Base-by-base conservation (phyloP, 305 asterid genomes). In the Fraxinus floribunda region DNA sequence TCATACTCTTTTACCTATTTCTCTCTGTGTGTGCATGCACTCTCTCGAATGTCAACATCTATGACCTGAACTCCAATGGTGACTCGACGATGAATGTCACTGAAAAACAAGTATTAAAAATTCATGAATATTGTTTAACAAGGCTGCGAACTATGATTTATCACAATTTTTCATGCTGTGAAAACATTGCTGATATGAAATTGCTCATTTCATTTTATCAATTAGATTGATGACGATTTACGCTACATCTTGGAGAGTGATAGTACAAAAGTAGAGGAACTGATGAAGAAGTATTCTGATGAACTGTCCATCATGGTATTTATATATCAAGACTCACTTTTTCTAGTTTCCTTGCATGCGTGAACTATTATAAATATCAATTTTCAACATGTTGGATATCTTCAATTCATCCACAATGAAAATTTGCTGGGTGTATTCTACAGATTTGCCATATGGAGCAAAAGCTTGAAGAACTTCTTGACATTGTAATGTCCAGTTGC, bases 391-490 rank as follows among this genome's bases (percentile, higher is more conserved):
- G 20, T 76, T 75, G 41, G 78, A 81, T 52, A 77, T 72, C 38
- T 68, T 32, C 75, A 68, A 68, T 4, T 29, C 34, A 52, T 60
- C 22, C 36, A 34, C 70, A 32, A 32, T 35, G 78, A 55, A 81
- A 41, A 29, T 4, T 0, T 68, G 38, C 18, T 29, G 74, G 38
- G 74, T 75, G 46, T 66, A 4, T 72, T 86, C 76, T 79, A 76
- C 91, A 95, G 98, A 88, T 95, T 80, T 60, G 78, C 75, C 87
- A 89, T 90, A 95, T 95, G 97, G 97, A 93, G 89, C 87, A 83
- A 88, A 91, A 88, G 80, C 92, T 95, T 73, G 97, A 95, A 83
- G 94, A 88, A 79, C 87, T 92, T 83, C 88, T 95, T 70, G 86
- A 91, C 85, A 62, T 39, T 38, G 82, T 87, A 64, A 89, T 89